These are phyloP conservation scores for Nakazawaea sp. DNA, from an alignment of 805 yeast species.

Conservation along the genomic window DNA sequence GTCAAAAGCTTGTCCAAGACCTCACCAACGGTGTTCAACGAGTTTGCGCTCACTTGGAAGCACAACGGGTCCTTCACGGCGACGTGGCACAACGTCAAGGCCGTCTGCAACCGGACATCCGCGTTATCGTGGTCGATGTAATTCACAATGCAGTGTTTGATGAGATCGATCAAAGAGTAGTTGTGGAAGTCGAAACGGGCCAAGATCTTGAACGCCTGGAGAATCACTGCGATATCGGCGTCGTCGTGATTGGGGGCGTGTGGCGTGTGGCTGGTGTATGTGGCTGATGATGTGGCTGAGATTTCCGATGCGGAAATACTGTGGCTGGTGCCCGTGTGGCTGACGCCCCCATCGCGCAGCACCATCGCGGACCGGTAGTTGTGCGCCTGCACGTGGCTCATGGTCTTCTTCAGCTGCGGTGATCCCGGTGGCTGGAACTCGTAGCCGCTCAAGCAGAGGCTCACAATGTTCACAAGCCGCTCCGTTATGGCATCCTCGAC, in stretches of 20 bases:
- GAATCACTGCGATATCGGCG: conserved; percentile 41
- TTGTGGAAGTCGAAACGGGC: conserved; percentile 68
- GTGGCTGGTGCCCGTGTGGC: conserved; percentile 17
- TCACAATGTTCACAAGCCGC: conserved; percentile 61
- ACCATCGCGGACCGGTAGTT: conserved; percentile 73
- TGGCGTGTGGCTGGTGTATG: conserved; percentile 8
- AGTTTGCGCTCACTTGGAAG: conserved; percentile 54
- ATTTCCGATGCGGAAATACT: no score
- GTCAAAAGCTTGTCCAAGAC: conserved; percentile 77
- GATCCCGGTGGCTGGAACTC: conserved; percentile 82
- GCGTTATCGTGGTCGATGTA: conserved; percentile 79
- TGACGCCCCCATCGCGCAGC: conserved; percentile 49
- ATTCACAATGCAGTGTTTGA: conserved; percentile 72
- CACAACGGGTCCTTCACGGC: conserved; percentile 80
- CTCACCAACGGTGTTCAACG: conserved; percentile 74
- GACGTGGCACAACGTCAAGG: conserved; percentile 72
- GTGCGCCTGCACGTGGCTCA: conserved; percentile 61
- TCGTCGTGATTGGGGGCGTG: not conserved
- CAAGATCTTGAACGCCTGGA: conserved; percentile 75
- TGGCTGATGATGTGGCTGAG: no score
- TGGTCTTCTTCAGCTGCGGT: conserved; percentile 56
- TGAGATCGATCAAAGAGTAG: conserved; percentile 80
- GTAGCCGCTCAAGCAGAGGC: conserved; percentile 74
- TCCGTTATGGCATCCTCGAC: conserved; percentile 67
- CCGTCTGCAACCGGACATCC: conserved; percentile 77